A percentile compares a stretch with the other conserved stretches of the same genome.
phyloP scores from a whole-genome alignment of 768 basidiomycete species.

The Kwoniella dendrophila region DNA sequence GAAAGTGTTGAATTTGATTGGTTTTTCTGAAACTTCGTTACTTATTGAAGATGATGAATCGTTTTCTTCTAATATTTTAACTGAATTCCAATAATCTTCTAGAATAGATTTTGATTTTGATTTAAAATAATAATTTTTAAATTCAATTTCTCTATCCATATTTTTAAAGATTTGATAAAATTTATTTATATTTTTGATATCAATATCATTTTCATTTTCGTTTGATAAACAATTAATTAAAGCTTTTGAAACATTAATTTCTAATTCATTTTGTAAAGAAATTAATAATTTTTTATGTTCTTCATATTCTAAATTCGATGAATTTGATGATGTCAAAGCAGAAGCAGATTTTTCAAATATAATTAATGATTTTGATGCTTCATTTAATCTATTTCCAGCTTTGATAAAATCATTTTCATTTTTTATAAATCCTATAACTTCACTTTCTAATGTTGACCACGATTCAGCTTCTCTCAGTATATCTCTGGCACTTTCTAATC shows the following conservation, averaged over 20 bases:
- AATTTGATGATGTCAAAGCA: too few species aligned
- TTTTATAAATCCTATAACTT: slow-evolving; percentile 79
- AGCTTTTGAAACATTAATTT: slow-evolving; percentile 62
- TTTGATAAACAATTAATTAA: slow-evolving; percentile 85
- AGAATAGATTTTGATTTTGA: slow-evolving; percentile 70
- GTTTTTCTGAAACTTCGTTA: not conserved
- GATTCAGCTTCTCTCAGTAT: slow-evolving; percentile 93
- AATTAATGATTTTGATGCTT: slow-evolving; percentile 84
- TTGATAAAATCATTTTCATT: slow-evolving; percentile 80
- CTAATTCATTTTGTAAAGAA: slow-evolving; percentile 91
- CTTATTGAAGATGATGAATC: not conserved
- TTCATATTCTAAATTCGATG: slow-evolving; percentile 91
- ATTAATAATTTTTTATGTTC: slow-evolving; percentile 80
- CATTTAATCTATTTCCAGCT: slow-evolving; percentile 87
- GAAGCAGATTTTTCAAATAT: slow-evolving; percentile 84
- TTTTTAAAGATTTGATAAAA: slow-evolving; percentile 82
- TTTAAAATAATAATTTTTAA: slow-evolving; percentile 90
- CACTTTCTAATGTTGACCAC: slow-evolving; percentile 92
- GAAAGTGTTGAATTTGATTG: slow-evolving; percentile 64
- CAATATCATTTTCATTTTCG: slow-evolving; percentile 73
- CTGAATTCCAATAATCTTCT: slow-evolving; percentile 70
- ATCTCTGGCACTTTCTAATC: slow-evolving; percentile 86
- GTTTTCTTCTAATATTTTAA: slow-evolving; percentile 58
- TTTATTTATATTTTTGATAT: slow-evolving; percentile 67
- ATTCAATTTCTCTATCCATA: slow-evolving; percentile 90